Conservation (phyloP, 352 stramenopile genomes). For the Blastocystis sp. region DNA sequence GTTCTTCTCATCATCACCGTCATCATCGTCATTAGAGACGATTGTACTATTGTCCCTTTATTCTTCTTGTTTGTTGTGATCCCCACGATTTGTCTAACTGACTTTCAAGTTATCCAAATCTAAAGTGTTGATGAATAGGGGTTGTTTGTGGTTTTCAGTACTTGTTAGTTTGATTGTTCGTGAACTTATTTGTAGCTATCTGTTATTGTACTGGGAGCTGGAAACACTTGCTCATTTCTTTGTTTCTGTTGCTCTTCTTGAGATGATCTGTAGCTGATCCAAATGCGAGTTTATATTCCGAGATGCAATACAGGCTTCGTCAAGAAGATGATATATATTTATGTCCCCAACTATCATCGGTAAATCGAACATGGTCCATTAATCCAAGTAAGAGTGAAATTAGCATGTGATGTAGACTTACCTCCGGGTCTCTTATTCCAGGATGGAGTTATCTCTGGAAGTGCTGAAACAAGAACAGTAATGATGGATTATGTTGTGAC, state of each 20-base stretch:
- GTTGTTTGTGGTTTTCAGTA: background rate
- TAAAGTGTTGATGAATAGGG: background rate
- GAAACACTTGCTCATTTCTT: background rate
- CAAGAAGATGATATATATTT: background rate
- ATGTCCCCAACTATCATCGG: background rate
- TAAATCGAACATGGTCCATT: conserved; percentile 34
- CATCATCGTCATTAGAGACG: conserved; percentile 8
- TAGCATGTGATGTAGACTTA: background rate
- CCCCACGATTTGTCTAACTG: background rate
- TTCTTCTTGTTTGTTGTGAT: conserved; percentile 10
- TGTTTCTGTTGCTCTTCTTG: background rate
- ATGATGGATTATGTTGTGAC: background rate
- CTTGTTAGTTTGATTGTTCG: background rate
- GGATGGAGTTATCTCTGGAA: conserved; percentile 10
- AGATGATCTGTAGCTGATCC: background rate
- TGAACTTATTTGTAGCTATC: background rate
- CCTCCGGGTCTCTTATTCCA: conserved; percentile 5
- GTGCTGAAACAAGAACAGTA: background rate
- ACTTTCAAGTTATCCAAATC: background rate
- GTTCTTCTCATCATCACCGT: background rate
- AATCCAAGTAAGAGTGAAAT: background rate
- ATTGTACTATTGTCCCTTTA: conserved; percentile 36
- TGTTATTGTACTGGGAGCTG: no score
- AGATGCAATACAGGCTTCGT: background rate
- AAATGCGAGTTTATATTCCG: background rate